Base-by-base conservation (phyloP, 1,284 basidiomycete genomes). In the Tilletia horrida region DNA sequence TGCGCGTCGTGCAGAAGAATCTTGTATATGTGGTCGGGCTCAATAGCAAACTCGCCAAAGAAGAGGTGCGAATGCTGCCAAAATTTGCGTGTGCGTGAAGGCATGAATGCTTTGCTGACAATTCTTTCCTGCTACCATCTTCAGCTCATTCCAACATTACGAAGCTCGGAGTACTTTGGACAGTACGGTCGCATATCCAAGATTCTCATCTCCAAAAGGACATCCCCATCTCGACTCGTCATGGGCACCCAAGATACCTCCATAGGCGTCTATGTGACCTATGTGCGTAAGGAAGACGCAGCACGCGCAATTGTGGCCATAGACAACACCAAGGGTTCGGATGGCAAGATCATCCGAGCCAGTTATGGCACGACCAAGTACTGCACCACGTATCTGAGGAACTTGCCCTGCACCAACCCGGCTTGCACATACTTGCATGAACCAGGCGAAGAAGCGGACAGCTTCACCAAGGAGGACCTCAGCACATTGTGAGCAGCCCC, bases 141-240 rank as follows among this genome's bases (percentile, higher is more conserved):
- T 21, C 72, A 97, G 92, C 88, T 96, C 61, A 92, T 97, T 71
- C 90, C 93, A 1, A 93, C 93, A 13, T 85, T 99, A 52, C 91
- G 94, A 64, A 94, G 93, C 14, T 90, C 90, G 78, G 96, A 99
- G 74, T 97, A 96, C 83, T 98, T 98, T 83, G 96, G 96, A 6
- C 93, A 97, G 82, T 98, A 97, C 83, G 96, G 96, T 73, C 96
- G 95, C 84, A 97, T 99, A 75, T 89, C 91, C 61, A 97, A 97
- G 84, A 92, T 98, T 68, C 86, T 97, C 65, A 88, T 99, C 61
- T 90, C 92, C 66, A 96, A 97, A 83, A 90, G 95, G 44, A 90
- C 89, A 9, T 85, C 89, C 1, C 87, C 91, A 3, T 88, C 88
- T 59, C 89, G 76, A 66, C 73, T 82, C 42, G 81, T 79, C 42